Evolutionary conservation across 371 early-diverging fungal genomes (phyloP), one percentile per base, ranked within the genome.

Genomic region (Mucor racemosus): DNA sequence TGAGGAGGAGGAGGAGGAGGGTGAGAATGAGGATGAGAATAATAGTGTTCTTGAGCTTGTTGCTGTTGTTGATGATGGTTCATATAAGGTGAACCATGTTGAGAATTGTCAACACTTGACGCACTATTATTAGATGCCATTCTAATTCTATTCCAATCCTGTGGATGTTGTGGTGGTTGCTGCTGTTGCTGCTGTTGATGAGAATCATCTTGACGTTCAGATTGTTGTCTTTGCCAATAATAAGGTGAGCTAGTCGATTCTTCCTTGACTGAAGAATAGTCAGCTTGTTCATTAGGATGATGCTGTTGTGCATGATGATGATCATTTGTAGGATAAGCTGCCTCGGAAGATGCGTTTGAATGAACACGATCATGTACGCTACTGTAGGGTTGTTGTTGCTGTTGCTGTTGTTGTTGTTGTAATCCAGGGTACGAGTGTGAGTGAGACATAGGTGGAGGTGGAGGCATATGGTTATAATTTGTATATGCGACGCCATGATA

Each of bases 1-100:
- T 54, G 56, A 63, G 64, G 57, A 21, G 59, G 58, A 33, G 44
- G 62, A 1, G n/a, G 46, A 17, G 46, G 46, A 8, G 46, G 17
- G 42, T 58, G 57, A 39, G 53, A 40, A 44, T 67, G 61, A 31
- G 33, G 48, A 31, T 64, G 65, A 64, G 60, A 54, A 60, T 64
- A 60, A 46, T 64, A 69, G 31, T 40, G 64, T 14, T 69, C 54
- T 42, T 59, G 59, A 21, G 60, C 60, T 14, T 55, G 58, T 4
- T 60, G 66, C 15, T 38, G 59, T 19, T 59, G 65, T 35, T 61
- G 61, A 54, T 64, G 60, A 26, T 66, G 72, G 34, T 42, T 62
- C 60, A 71, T 66, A 33, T 71, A 71, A 66, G 71, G 66, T 10
- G 71, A 63, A 17, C 62, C 56, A 36, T 66, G 62, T 44, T 71